Base-by-base conservation (phyloP, 176 grass and related monocot genomes). In the Carex scoparia region DNA sequence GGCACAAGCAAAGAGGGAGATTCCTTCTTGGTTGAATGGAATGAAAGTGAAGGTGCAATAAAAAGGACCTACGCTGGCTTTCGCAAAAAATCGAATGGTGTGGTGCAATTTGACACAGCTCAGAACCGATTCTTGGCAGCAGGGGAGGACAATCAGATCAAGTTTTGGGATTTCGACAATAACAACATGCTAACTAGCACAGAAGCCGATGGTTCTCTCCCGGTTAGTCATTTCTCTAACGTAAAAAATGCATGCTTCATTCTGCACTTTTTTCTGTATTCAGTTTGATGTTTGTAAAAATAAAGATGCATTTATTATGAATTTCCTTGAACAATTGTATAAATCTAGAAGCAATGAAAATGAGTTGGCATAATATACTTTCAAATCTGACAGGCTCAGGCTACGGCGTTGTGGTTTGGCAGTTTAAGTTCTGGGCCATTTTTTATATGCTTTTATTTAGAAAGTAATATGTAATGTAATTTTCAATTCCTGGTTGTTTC, bases 1-100 rank as follows among this genome's bases (percentile, higher is more conserved):
- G 97, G 97, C 81, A 99, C 97, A 59, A 87, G 97, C 82, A 99
- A 99, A 87, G 93, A 99, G 0, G 97, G 97, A 67, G 97, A 99
- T 37, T 95, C 91, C 10, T 80, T 69, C 87, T 93, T 99, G 84
- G 97, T 99, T 72, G 93, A 99, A 83, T 99, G 96, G 97, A 99
- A 95, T 68, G 97, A 99, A 94, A 99, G 93, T 90, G 97, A 99
- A 91, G 97, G 93, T 88, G 91, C 97, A 14, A 94, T 99, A 81
- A 99, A 92, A 89, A 92, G 90, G 81, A 88, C 83, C 66, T 99
- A 99, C 88, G 64, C 76, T 77, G 97, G 97, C 46, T 99, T 99
- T 55, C 87, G 91, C 31, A 99, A 95, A 86, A 94, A 85, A 77
- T 92, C 91, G 15, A 46, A 80, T 66, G 90, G 87, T 61, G 93